phyloP scores from a whole-genome alignment of 192 early-diverging fungal genomes.

The Entomortierella beljakovae region DNA sequence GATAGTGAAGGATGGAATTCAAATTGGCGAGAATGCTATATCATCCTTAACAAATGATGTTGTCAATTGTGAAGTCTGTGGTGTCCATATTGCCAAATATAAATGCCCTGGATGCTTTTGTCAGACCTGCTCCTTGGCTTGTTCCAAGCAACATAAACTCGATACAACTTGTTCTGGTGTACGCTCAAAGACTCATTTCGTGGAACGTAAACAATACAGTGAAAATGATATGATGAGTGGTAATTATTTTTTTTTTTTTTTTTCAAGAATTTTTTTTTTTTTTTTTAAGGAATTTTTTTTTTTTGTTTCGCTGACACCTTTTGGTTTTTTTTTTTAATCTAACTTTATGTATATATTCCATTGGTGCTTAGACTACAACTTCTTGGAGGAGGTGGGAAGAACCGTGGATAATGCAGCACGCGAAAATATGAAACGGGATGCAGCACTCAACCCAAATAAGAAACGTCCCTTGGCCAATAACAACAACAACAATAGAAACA shows the following conservation, averaged over 20 bases:
- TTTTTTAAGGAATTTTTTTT: neutral
- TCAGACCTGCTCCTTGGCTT: conserved; percentile 73
- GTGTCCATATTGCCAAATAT: conserved; percentile 63
- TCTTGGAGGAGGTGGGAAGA: conserved; percentile 73
- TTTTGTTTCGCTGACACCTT: neutral
- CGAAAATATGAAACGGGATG: conserved; percentile 51
- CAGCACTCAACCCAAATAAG: conserved; percentile 13
- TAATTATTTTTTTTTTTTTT: conserved; percentile 23
- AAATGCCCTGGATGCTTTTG: conserved; percentile 76
- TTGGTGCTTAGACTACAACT: conserved; percentile 65
- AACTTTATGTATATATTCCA: neutral
- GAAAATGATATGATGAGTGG: conserved; percentile 78
- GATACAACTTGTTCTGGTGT: conserved; percentile 70
- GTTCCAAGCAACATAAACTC: conserved; percentile 74
- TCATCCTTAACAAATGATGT: conserved; percentile 14
- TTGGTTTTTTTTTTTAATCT: too few relatives aligned
- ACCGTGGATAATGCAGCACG: conserved; percentile 63
- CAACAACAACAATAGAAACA: conserved; percentile 7
- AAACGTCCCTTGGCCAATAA: conserved; percentile 30
- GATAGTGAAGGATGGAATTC: conserved; percentile 50
- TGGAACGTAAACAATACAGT: conserved; percentile 68
- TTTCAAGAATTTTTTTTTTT: neutral
- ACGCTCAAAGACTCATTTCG: conserved; percentile 71
- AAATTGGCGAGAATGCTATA: conserved; percentile 34
- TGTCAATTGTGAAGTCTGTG: conserved; percentile 63